Evolutionary conservation across 2,329 filamentous ascomycete genomes (phyloP).

Genomic region (Neurospora crassa): DNA sequence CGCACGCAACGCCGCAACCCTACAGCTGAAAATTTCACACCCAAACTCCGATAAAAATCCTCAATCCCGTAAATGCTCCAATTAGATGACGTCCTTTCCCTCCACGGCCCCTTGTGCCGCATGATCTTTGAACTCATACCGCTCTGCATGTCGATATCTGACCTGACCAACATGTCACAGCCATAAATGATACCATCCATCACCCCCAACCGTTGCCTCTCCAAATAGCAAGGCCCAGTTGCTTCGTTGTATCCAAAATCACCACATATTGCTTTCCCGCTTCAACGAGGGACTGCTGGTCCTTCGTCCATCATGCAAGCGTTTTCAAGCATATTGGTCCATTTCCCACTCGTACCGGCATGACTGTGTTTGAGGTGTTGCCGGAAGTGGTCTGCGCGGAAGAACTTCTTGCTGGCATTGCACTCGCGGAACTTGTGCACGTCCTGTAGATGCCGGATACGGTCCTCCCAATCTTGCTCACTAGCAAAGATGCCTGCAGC

Average conservation of each 20-base stretch:
- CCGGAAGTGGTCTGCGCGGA: constrained; percentile 91
- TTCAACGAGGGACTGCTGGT: constrained; percentile 38
- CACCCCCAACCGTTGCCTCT: background rate
- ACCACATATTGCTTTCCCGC: background rate
- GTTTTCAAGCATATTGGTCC: constrained; percentile 96
- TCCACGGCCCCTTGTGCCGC: background rate
- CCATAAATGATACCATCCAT: background rate
- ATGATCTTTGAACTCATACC: background rate
- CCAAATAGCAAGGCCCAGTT: background rate
- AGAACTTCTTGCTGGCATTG: constrained; percentile 98
- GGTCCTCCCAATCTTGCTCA: constrained; percentile 78
- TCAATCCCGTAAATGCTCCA: constrained; percentile 5
- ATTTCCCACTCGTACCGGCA: constrained; percentile 90
- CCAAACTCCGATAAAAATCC: background rate
- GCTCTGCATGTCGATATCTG: background rate
- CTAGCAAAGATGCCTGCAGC: constrained; percentile 38
- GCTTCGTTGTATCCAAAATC: background rate
- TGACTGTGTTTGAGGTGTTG: constrained; percentile 98
- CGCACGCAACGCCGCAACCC: constrained; percentile 4
- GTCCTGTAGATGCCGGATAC: constrained; percentile 78
- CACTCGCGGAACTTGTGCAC: constrained; percentile 97
- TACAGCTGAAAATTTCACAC: background rate
- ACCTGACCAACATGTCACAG: background rate
- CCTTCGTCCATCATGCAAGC: constrained; percentile 92
- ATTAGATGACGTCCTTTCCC: constrained; percentile 4